phyloP scores from a whole-genome alignment of 1,284 basidiomycete genomes.

The Omphalotus olearius region DNA sequence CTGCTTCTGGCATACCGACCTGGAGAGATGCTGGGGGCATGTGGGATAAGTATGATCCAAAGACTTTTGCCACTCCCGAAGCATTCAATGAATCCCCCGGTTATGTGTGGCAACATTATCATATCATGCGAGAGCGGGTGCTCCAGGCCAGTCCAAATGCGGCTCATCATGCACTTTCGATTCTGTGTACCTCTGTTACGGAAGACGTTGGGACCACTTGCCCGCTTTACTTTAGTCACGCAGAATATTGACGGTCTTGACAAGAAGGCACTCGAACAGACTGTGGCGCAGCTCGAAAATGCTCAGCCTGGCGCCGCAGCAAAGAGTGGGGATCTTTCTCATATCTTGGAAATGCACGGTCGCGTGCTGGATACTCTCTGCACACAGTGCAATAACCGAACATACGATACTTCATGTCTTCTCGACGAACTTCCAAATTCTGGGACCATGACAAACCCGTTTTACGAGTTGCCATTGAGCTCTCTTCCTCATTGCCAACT shows the following conservation, averaged over 20 bases:
- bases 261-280: conserved; percentile 11
- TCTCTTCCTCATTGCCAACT: conserved; percentile 49
- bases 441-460: no score
- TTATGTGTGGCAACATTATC: conserved; percentile 68
- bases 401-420: no score
- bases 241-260: conserved; percentile 64
- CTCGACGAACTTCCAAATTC: no score
- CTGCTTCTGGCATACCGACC: conserved; percentile 65
- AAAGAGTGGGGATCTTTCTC: conserved; percentile 6
- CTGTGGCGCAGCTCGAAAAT: not conserved
- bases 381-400: conserved; percentile 34
- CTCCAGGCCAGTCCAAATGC: conserved; percentile 48
- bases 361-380: conserved; percentile 54
- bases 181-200: conserved; percentile 33
- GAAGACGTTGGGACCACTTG: conserved; percentile 32
- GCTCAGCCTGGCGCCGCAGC: not conserved
- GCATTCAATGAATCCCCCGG: conserved; percentile 52
- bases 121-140: conserved; percentile 55
- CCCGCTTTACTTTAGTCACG: conserved; percentile 53
- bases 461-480: conserved; percentile 31
- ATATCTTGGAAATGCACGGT: conserved; percentile 65
- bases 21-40: conserved; percentile 60
- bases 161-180: conserved; percentile 50
- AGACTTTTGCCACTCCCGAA: conserved; percentile 51
- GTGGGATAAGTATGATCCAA: conserved; percentile 57